phyloP scores from a whole-genome alignment of 352 stramenopile genomes.

The Phytophthora pluvialis region DNA sequence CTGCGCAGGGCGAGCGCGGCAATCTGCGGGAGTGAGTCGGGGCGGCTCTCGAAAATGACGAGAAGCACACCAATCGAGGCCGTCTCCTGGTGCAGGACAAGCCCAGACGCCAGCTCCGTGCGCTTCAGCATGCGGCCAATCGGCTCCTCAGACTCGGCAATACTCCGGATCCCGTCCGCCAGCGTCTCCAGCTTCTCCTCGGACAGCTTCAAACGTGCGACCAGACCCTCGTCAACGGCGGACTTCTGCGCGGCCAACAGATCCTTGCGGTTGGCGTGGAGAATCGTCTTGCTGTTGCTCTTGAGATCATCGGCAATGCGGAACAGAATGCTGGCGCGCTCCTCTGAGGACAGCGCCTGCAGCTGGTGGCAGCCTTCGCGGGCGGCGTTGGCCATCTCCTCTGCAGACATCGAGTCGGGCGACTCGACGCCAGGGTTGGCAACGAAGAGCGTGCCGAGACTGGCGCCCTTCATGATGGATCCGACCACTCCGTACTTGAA shows the following conservation, averaged over 20 bases:
- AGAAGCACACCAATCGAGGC: slow-evolving; percentile 97
- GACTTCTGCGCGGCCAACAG: slow-evolving; percentile 80
- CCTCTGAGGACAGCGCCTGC: slow-evolving; percentile 84
- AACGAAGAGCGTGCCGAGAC: slow-evolving; percentile 87
- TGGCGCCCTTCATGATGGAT: slow-evolving; percentile 85
- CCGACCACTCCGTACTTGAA: slow-evolving; percentile 94
- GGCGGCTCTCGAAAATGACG: slow-evolving; percentile 98
- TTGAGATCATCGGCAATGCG: slow-evolving; percentile 90
- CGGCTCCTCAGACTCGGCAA: slow-evolving; percentile 84
- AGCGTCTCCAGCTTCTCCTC: slow-evolving; percentile 95
- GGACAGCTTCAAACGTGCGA: slow-evolving; percentile 88
- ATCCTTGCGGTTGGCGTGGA: slow-evolving; percentile 94
- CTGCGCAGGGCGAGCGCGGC: slow-evolving; percentile 94
- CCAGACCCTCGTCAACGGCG: slow-evolving; percentile 66
- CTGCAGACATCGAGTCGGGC: slow-evolving; percentile 51
- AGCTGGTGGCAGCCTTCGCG: slow-evolving; percentile 88
- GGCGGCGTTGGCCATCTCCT: slow-evolving; percentile 87
- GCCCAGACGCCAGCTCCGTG: slow-evolving; percentile 91
- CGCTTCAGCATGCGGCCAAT: slow-evolving; percentile 77
- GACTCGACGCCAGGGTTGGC: slow-evolving; percentile 58
- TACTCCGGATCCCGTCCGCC: slow-evolving; percentile 94
- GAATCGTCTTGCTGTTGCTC: slow-evolving; percentile 80
- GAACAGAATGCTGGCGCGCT: slow-evolving; percentile 89
- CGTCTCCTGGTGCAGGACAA: slow-evolving; percentile 95
- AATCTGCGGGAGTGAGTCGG: slow-evolving; percentile 97